Conservation (phyloP, 768 basidiomycete species). For the Boletales sp. region DNA sequence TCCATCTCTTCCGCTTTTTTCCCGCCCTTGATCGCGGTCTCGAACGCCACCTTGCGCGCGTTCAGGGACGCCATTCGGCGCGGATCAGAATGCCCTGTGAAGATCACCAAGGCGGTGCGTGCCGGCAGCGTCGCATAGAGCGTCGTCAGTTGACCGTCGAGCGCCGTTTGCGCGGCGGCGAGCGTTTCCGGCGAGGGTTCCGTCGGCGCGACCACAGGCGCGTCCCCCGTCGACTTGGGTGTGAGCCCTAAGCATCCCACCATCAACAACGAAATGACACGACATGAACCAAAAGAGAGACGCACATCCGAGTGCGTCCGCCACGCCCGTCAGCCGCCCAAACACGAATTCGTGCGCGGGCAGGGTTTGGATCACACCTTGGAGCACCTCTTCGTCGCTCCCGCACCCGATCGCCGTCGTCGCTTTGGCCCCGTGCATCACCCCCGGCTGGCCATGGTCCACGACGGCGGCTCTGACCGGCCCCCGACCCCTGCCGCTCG, state of each 20-base stretch:
- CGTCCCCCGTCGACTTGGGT: constrained; percentile 45
- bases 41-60: constrained; percentile 68
- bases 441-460: constrained; percentile 78
- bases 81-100: constrained; percentile 89
- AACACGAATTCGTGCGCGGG: constrained; percentile 78
- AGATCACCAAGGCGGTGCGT: constrained; percentile 77
- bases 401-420: constrained; percentile 72
- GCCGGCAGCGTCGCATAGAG: constrained; percentile 71
- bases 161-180: constrained; percentile 36
- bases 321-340: constrained; percentile 77
- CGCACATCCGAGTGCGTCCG: constrained; percentile 77
- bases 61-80: constrained; percentile 73
- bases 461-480: constrained; percentile 63
- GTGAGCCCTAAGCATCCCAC: constrained; percentile 51
- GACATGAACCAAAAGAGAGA: background rate
- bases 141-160: constrained; percentile 58
- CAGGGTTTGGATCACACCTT: constrained; percentile 57
- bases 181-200: constrained; percentile 36
- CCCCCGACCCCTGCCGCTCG: constrained; percentile 39
- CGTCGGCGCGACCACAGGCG: constrained; percentile 19
- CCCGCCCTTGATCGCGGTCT: constrained; percentile 55
- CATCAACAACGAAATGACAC: background rate
- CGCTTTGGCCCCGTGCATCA: constrained; percentile 85
- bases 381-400: constrained; percentile 73
- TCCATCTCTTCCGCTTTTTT: constrained; percentile 54